Conservation (phyloP, 2,329 filamentous ascomycete species). For the Blumeriella jaapii region DNA sequence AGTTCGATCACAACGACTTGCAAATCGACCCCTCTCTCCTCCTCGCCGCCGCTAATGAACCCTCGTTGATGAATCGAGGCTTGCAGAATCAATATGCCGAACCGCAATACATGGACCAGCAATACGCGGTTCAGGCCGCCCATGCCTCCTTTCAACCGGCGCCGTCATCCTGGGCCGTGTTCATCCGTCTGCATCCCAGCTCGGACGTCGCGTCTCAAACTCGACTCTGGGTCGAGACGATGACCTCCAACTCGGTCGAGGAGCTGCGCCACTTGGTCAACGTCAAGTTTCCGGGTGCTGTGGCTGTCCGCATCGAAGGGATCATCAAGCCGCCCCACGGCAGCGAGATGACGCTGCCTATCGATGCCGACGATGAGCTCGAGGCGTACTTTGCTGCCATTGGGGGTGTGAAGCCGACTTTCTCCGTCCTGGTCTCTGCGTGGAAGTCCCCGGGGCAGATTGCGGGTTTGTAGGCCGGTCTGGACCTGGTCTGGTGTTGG, state of each 20-base stretch:
- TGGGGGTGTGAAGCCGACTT: slow-evolving; percentile 25
- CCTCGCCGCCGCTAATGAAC: slow-evolving; percentile 35
- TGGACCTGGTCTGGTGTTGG: neutral
- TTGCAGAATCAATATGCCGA: slow-evolving; percentile 25
- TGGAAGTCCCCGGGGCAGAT: slow-evolving; percentile 20
- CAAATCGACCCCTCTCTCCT: slow-evolving; percentile 54
- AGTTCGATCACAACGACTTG: slow-evolving; percentile 36
- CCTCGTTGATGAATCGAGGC: slow-evolving; percentile 25
- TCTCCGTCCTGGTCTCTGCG: slow-evolving; percentile 23
- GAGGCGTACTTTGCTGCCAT: slow-evolving; percentile 56
- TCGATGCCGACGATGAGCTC: slow-evolving; percentile 62
- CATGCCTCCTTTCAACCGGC: slow-evolving; percentile 28
- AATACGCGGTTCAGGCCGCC: slow-evolving; percentile 30
- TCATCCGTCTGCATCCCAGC: slow-evolving; percentile 56
- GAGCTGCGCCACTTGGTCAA: slow-evolving; percentile 53
- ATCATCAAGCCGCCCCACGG: slow-evolving; percentile 44
- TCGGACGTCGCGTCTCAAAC: slow-evolving; percentile 41
- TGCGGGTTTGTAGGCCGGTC: neutral
- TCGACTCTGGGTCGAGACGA: slow-evolving; percentile 54
- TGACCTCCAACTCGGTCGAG: slow-evolving; percentile 42
- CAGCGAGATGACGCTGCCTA: slow-evolving; percentile 49
- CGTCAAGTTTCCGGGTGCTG: slow-evolving; percentile 46
- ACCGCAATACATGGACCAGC: slow-evolving; percentile 24
- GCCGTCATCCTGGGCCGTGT: slow-evolving; percentile 42
- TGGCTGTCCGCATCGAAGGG: slow-evolving; percentile 53